Conservation (phyloP, 139 green algal genomes). For the Marvania coccoides region DNA sequence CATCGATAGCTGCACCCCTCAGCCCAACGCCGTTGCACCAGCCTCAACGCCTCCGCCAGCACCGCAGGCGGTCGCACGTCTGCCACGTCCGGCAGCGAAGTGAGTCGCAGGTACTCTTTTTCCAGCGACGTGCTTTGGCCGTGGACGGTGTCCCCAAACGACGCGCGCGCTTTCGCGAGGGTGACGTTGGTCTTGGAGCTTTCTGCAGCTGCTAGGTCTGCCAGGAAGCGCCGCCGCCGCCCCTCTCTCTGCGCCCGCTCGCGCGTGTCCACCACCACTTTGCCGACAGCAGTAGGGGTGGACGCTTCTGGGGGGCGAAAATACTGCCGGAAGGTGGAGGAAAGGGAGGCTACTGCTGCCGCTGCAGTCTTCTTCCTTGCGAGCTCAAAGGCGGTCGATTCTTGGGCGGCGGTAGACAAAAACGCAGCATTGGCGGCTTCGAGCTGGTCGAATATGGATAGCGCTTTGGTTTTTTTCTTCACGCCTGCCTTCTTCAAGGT, state of each 20-base stretch:
- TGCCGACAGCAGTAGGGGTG: not conserved
- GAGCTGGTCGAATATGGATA: conserved; percentile 1
- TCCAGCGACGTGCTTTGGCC: conserved; percentile 31
- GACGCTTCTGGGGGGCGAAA: not conserved
- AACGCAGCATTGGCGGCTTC: conserved; percentile 16
- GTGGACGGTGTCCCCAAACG: not conserved
- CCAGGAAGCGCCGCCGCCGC: conserved; percentile 26
- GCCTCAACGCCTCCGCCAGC: conserved; percentile 30
- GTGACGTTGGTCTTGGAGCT: not conserved
- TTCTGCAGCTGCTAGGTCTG: not conserved
- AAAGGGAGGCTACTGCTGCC: not conserved
- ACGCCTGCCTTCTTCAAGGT: no score
- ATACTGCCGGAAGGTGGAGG: not conserved
- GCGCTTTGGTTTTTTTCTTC: not conserved
- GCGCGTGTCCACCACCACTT: not conserved
- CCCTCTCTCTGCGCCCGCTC: conserved; percentile 21
- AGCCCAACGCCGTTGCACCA: conserved; percentile 12
- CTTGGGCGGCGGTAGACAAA: not conserved
- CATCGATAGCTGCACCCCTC: conserved; percentile 41
- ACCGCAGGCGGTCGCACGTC: conserved; percentile 34
- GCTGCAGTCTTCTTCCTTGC: not conserved
- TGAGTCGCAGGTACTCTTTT: conserved; percentile 50
- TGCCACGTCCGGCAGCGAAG: conserved; percentile 27
- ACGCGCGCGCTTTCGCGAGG: not conserved
- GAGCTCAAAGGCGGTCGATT: not conserved